Evolutionary conservation across 306 rosid species (phyloP).

Genomic region (Gastrolobium villosum): DNA sequence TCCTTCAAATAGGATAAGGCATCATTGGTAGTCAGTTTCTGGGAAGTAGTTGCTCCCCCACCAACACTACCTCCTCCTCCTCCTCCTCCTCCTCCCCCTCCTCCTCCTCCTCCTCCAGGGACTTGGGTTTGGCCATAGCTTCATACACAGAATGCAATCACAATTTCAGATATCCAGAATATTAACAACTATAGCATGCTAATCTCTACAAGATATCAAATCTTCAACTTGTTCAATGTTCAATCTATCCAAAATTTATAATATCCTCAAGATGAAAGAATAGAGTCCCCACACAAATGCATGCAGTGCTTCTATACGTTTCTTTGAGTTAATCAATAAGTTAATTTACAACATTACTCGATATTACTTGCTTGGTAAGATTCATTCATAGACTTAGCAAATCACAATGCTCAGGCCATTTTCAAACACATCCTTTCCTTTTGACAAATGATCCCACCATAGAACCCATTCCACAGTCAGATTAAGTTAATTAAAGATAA

Average conservation of each 20-base stretch:
- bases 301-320: constrained; percentile 18
- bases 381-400: constrained; percentile 28
- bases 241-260: constrained; percentile 10
- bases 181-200: constrained; percentile 36
- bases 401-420: constrained; percentile 22
- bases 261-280: not conserved
- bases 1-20: constrained; percentile 87
- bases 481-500: constrained; percentile 44
- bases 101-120: constrained; percentile 67
- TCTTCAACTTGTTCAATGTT: constrained; percentile 19
- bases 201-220: constrained; percentile 39
- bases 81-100: constrained; percentile 37
- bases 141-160: constrained; percentile 47
- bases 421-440: constrained; percentile 24
- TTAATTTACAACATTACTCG: constrained; percentile 23
- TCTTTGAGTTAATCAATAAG: constrained; percentile 18
- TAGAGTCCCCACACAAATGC: not conserved
- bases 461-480: constrained; percentile 35
- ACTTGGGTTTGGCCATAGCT: constrained; percentile 73
- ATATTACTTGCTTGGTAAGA: constrained; percentile 42
- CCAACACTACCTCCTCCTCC: constrained; percentile 56
- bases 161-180: constrained; percentile 40
- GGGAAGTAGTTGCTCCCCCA: constrained; percentile 67
- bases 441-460: constrained; percentile 35
- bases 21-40: constrained; percentile 82